A percentile compares a stretch with the other conserved stretches of the same genome.
Evolutionary conservation across 1,139 yeast genomes (phyloP).

Genomic region (Ogataea hybrid): DNA sequence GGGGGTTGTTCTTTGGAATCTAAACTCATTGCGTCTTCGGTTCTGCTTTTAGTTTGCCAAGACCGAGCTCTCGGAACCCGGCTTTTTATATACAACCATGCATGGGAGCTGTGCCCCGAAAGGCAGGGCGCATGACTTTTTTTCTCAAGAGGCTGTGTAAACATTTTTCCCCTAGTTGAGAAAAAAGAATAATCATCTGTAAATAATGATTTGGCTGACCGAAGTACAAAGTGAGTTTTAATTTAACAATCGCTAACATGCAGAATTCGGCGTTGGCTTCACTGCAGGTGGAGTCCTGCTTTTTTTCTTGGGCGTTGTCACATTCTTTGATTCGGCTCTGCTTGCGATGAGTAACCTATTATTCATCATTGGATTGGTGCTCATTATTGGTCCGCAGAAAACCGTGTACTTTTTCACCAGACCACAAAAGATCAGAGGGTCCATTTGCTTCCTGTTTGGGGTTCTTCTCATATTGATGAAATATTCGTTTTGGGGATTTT

Average conservation of each 20-base stretch:
- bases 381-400: conserved; percentile 86
- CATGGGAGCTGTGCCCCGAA: neutral
- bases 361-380: conserved; percentile 76
- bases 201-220: conserved; percentile 67
- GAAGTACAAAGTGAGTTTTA: conserved; percentile 70
- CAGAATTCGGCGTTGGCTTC: conserved; percentile 92
- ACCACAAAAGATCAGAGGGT: conserved; percentile 83
- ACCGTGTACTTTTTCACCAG: conserved; percentile 83
- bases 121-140: neutral
- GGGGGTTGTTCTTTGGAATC: neutral
- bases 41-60: too few species aligned
- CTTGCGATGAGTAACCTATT: conserved; percentile 86
- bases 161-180: neutral
- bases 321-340: conserved; percentile 87
- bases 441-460: conserved; percentile 75
- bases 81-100: too few species aligned
- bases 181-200: neutral
- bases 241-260: neutral
- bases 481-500: conserved; percentile 80
- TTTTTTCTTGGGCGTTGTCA: conserved; percentile 76
- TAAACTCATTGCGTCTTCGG: neutral
- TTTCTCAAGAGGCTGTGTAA: conserved; percentile 1
- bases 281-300: conserved; percentile 81
- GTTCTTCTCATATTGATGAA: conserved; percentile 71
- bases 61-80: too few species aligned